Conservation (phyloP, 2,329 filamentous ascomycete genomes). For the Chaetomium sp. region DNA sequence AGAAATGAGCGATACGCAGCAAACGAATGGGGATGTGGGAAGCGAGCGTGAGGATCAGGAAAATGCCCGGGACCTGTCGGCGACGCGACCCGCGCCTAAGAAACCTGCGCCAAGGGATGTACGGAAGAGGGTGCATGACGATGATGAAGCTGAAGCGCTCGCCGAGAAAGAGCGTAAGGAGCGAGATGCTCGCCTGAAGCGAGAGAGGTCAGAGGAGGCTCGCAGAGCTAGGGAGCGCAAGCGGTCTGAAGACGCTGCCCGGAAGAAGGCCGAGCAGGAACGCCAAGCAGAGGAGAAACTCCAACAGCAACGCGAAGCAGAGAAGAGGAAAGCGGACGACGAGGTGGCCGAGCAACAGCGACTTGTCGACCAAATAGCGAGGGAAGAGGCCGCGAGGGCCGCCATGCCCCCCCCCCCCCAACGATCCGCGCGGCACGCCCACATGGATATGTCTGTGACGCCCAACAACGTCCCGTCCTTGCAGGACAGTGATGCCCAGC, state of each 20-base stretch:
- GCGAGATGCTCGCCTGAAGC: conserved; percentile 9
- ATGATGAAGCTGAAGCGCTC: conserved; percentile 12
- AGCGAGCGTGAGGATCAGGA: conserved; percentile 4
- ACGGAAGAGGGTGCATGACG: conserved; percentile 15
- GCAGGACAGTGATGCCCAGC: not conserved
- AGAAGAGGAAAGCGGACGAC: no score
- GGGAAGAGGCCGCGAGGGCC: conserved; percentile 4
- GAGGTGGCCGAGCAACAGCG: not conserved
- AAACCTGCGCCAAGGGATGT: not conserved
- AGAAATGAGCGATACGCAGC: not conserved
- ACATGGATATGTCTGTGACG: conserved; percentile 1
- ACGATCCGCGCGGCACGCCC: not conserved
- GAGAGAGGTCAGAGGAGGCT: conserved; percentile 11
- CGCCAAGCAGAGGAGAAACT: not conserved
- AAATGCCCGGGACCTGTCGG: not conserved
- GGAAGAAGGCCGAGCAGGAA: conserved; percentile 2
- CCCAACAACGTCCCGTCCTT: not conserved
- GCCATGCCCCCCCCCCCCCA: conserved; percentile 13
- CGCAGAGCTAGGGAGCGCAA: not conserved
- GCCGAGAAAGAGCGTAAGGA: conserved; percentile 12
- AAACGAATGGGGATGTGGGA: not conserved
- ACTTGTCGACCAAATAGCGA: not conserved
- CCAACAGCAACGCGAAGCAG: not conserved
- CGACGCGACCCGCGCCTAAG: not conserved
- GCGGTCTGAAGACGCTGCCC: conserved; percentile 2